phyloP scores from a whole-genome alignment of 2,329 filamentous ascomycete species.

The Torrubiellomyces zombiae region DNA sequence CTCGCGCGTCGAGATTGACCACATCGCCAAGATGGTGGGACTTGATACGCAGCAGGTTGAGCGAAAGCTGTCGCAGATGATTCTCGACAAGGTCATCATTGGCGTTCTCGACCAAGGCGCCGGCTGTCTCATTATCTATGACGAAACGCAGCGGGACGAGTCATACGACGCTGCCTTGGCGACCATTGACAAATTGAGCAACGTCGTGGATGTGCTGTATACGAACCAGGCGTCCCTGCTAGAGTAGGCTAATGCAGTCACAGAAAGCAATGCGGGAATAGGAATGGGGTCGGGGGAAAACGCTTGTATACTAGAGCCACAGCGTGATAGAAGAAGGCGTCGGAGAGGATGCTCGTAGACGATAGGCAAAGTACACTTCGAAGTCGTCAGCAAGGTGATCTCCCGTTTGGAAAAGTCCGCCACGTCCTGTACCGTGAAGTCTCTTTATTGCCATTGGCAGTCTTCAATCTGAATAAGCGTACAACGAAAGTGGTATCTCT shows the following conservation, averaged over 20 bases:
- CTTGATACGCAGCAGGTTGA: constrained; percentile 94
- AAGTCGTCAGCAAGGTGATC: too few relatives aligned
- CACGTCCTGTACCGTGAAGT: too few relatives aligned
- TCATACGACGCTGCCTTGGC: constrained; percentile 86
- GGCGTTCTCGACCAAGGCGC: constrained; percentile 93
- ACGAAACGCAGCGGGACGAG: constrained; percentile 85
- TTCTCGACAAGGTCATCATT: constrained; percentile 96
- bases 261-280: too few relatives aligned
- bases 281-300: constrained; percentile 1
- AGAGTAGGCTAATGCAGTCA: constrained; percentile 62
- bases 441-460: too few relatives aligned
- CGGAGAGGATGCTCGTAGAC: too few relatives aligned
- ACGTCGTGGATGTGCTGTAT: constrained; percentile 93
- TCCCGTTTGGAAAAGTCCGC: too few relatives aligned
- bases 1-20: constrained; percentile 87
- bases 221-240: constrained; percentile 92
- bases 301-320: constrained; percentile 12
- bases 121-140: constrained; percentile 93
- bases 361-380: too few relatives aligned
- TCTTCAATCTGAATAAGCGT: too few relatives aligned
- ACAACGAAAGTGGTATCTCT: too few relatives aligned
- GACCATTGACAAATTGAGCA: constrained; percentile 93
- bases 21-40: constrained; percentile 95
- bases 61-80: constrained; percentile 98
- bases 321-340: too few relatives aligned